Base-by-base conservation (phyloP, 176 grass and related monocot species). In the Lolium multiflorum region DNA sequence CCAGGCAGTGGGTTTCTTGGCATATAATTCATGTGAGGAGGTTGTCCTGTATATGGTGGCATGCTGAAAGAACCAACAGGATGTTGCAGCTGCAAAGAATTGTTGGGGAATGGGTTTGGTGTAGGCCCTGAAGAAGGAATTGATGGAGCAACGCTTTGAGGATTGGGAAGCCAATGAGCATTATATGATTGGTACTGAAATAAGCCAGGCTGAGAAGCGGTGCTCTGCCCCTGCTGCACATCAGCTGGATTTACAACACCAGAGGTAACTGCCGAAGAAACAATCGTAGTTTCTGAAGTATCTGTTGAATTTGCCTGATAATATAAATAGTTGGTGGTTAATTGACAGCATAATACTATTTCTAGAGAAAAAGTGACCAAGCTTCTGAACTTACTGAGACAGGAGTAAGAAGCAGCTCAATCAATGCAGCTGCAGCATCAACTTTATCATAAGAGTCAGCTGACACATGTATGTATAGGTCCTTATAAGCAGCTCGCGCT, bases 391-490 rank as follows among this genome's bases (percentile, higher is more conserved):
- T 95, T 88, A 95, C 87, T 26, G 88, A 84, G 61, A 92, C 90
- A 80, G 93, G 93, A 93, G 90, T 75, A 70, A 98, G 86, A 61
- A 98, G 96, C 21, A 92, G 80, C 52, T 98, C 91, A 89, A 98
- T 85, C 73, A 98, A 86, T 1, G 92, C 77, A 91, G 91, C 88
- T 64, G 96, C 96, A 84, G 91, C 83, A 82, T 98, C 96, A 60
- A 95, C 78, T 95, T 98, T 98, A 80, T 95, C 93, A 84, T 98
- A 91, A 64, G 93, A 91, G 44, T 95, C 96, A 59, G 96, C 91
- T 41, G 81, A 90, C 59, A 98, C 90, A 81, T 92, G 90, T 15
- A 98, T 87, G 35, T 92, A 80, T 72, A 98, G 68, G 55, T 95
- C 96, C 85, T 94, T 91, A 89, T 94, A 98, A 55, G 78, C 78